Evolutionary conservation across 768 basidiomycete genomes (phyloP), one percentile per base, ranked within the genome.

Genomic region (Imleria badia): DNA sequence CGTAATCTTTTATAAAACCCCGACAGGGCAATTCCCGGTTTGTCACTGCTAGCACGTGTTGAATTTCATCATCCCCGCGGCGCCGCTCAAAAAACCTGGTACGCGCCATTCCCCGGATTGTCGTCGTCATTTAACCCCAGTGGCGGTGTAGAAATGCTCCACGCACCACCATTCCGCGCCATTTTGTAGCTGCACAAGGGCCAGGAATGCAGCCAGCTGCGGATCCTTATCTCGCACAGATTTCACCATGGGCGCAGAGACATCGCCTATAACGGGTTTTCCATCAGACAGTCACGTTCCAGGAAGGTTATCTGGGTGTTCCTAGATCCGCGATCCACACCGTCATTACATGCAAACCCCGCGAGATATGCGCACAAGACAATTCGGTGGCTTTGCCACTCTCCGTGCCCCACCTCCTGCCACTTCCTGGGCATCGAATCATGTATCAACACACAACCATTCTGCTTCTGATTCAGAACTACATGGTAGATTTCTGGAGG

Each of bases 21-120:
- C 66, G 63, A 66, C 65, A 49, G 48, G 65, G 65, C 40, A 68
- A 58, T 39, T 63, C 48, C 65, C 65, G 65, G 55, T 46, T 51
- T 42, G 43, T 47, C 38, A 54, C 15, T 61, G 35, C 6, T 51
- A 54, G 48, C 65, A 67, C 65, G 62, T 66, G 64, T 41, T 13
- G 3, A 59, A 65, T 64, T 65, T 56, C 49, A 52, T 55, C 33
- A 52, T 45, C 51, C 7, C 42, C 49, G 48, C 42, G 54, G 54
- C 55, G 48, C 61, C 63, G 47, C 52, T 38, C 45, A 52, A 60
- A n/a, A 59, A 30, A 33, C 52, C 48, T 17, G 39, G 6, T 26
- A 19, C 20, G 2, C 29, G 43, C 36, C 38, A n/a, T 48, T 50
- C 64, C 64, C 62, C 65, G 14, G 57, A 57, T 55, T 36, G 17